A percentile compares a stretch with the other conserved stretches of the same genome.
Conservation (phyloP, 768 basidiomycete genomes). For the Imleria badia region DNA sequence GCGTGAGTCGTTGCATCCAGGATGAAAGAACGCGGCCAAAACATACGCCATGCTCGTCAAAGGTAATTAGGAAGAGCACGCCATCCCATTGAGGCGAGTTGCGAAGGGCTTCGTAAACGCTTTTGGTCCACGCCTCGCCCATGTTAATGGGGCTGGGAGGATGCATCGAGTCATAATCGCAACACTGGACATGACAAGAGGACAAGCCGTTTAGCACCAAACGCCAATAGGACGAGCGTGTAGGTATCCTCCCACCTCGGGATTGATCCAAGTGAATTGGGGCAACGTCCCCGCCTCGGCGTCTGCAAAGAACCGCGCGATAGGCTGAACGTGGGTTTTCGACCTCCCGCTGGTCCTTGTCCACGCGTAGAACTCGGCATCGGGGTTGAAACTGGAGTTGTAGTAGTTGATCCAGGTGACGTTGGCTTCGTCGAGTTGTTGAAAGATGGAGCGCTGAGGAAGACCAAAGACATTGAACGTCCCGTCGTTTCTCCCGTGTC, state of each 20-base stretch:
- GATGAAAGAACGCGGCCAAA: neutral
- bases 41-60: constrained; percentile 29
- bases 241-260: constrained; percentile 16
- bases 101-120: constrained; percentile 24
- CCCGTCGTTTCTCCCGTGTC: constrained; percentile 20
- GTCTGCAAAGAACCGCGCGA: constrained; percentile 18
- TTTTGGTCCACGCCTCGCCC: constrained; percentile 26
- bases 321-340: constrained; percentile 15
- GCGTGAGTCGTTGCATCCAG: neutral
- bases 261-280: constrained; percentile 28
- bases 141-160: constrained; percentile 26
- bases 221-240: neutral
- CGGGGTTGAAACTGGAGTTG: constrained; percentile 28
- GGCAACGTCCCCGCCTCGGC: constrained; percentile 24
- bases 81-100: constrained; percentile 25
- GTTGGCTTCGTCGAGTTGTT: constrained; percentile 27
- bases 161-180: constrained; percentile 26
- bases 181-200: constrained; percentile 13
- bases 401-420: constrained; percentile 27
- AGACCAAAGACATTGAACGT: constrained; percentile 20
- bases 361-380: constrained; percentile 24
- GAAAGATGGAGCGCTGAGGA: constrained; percentile 29
- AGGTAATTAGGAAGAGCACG: constrained; percentile 22
- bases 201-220: neutral
- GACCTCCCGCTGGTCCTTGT: constrained; percentile 16